phyloP scores from a whole-genome alignment of 2,329 filamentous ascomycete genomes.

The Pestalotiopsis sp. region DNA sequence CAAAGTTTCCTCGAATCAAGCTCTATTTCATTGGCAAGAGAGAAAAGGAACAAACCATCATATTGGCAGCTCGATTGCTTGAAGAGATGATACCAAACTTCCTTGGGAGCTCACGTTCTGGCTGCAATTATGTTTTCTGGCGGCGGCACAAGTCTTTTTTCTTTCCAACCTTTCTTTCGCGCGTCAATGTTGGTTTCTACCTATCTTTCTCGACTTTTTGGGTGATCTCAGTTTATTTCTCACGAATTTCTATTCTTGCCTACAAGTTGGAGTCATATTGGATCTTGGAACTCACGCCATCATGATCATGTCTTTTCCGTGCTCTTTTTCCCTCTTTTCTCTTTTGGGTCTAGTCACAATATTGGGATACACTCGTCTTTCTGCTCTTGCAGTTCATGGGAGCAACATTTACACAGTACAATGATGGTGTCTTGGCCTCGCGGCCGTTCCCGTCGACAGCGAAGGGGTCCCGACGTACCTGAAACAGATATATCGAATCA shows the following conservation, averaged over 20 bases:
- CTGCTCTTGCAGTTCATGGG: background rate
- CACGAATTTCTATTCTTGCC: background rate
- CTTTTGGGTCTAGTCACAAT: background rate
- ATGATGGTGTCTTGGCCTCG: background rate
- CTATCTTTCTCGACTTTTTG: background rate
- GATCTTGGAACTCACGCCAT: background rate
- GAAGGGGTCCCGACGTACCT: background rate
- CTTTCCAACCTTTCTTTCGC: background rate
- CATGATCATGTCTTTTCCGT: slow-evolving; percentile 6
- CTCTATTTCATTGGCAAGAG: background rate
- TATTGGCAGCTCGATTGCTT: slow-evolving; percentile 4
- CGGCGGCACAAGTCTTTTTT: slow-evolving; percentile 8
- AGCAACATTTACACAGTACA: background rate
- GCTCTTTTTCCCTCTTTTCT: background rate
- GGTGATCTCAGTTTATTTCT: background rate
- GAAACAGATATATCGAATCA: background rate
- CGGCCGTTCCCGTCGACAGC: background rate
- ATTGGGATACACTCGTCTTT: slow-evolving; percentile 5
- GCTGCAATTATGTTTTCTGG: slow-evolving; percentile 6
- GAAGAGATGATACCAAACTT: slow-evolving; percentile 5
- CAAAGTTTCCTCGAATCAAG: background rate
- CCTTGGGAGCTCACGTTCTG: background rate
- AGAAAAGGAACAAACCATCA: slow-evolving; percentile 6
- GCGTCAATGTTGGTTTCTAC: background rate
- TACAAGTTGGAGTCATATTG: background rate